phyloP scores from a whole-genome alignment of 768 basidiomycete species.

The Scleroderma bovista region DNA sequence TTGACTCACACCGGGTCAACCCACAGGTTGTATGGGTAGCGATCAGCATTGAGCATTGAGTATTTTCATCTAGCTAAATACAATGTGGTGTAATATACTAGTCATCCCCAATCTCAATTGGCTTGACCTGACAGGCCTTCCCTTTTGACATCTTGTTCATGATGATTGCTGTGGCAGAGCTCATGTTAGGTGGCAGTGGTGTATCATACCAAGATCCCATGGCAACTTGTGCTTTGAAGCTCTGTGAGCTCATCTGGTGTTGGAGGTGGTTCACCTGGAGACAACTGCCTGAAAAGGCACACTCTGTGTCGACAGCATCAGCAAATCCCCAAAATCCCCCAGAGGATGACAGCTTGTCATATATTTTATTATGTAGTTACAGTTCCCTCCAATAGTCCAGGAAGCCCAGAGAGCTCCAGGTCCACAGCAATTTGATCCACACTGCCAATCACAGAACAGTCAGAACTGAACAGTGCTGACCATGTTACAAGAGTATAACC shows the following conservation, averaged over 20 bases:
- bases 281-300: constrained; percentile 27
- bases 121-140: not conserved
- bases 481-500: no score
- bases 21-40: no score
- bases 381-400: no score
- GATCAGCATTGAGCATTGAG: no score
- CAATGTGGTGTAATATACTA: not conserved
- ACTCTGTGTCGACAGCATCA: constrained; percentile 33
- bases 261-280: constrained; percentile 30
- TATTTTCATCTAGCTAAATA: not conserved
- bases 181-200: constrained; percentile 17
- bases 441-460: no score
- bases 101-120: not conserved
- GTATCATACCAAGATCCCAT: constrained; percentile 28
- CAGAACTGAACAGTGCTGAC: no score
- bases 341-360: no score
- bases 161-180: not conserved
- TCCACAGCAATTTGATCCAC: no score
- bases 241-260: constrained; percentile 29
- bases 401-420: no score
- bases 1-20: no score
- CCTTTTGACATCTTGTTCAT: constrained; percentile 1
- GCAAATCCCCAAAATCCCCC: no score
- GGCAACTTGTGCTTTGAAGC: constrained; percentile 30
- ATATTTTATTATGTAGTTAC: no score